Conservation (phyloP, 768 basidiomycete genomes). For the Hygrophoropsis aurantiaca region DNA sequence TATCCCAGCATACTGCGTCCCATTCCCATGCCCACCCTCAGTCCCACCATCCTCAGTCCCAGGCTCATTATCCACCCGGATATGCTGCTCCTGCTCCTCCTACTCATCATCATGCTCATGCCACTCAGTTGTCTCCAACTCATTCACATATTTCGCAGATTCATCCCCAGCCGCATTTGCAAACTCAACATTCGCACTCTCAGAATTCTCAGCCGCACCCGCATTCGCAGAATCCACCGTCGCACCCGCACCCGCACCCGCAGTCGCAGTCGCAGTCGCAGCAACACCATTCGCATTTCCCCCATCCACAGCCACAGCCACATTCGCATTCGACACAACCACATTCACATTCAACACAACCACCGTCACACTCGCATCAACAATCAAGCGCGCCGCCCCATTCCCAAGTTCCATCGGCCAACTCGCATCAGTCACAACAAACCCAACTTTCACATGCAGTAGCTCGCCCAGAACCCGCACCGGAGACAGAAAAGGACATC, state of each 20-base stretch:
- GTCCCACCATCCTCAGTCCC: too few relatives aligned
- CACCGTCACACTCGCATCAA: slow-evolving; percentile 18
- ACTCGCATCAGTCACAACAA: too few relatives aligned
- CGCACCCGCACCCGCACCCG: slow-evolving; percentile 16
- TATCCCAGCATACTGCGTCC: too few relatives aligned
- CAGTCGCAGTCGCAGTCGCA: slow-evolving; percentile 20
- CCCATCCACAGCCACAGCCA: slow-evolving; percentile 16
- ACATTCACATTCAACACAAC: slow-evolving; percentile 24
- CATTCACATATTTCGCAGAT: neutral
- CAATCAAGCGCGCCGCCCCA: slow-evolving; percentile 5
- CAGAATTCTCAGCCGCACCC: slow-evolving; percentile 3
- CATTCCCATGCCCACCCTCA: too few relatives aligned
- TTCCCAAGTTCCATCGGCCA: neutral
- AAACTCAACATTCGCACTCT: slow-evolving; percentile 8
- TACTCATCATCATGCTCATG: slow-evolving; percentile 28
- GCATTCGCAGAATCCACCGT: neutral
- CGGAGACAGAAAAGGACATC: too few relatives aligned
- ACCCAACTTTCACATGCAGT: too few relatives aligned
- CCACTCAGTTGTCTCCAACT: slow-evolving; percentile 18
- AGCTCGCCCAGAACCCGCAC: too few relatives aligned
- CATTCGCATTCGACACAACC: slow-evolving; percentile 27
- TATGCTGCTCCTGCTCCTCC: slow-evolving; percentile 16
- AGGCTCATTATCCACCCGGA: too few relatives aligned
- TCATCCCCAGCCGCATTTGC: slow-evolving; percentile 12
- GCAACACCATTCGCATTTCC: slow-evolving; percentile 14